Base-by-base conservation (phyloP, 768 basidiomycete species). In the Daedalea quercina region DNA sequence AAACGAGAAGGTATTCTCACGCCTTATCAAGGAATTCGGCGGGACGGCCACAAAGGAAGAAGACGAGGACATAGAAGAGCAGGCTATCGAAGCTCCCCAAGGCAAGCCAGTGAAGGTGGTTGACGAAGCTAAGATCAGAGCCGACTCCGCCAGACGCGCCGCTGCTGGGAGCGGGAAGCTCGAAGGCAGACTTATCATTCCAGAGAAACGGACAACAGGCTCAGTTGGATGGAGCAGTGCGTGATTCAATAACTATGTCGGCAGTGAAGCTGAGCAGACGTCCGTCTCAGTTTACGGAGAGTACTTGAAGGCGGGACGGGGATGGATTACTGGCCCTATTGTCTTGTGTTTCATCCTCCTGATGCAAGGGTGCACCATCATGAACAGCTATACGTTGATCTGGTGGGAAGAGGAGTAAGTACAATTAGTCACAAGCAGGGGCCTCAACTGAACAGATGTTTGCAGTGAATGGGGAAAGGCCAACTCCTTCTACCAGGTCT, bases 371-470 rank as follows among this genome's bases (percentile, higher is more conserved):
- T 77, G 76, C 51, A 76, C 78, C 60, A 75, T 85, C 48, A 64
- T 83, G 58, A 84, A 80, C 57, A 77, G 79, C 50, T 85, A 87
- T 55, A 82, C 81, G 44, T 69, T 89, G 15, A 80, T 86, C 17
- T 87, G 81, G 79, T 85, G 86, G 86, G 77, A 87, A 62, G 73
- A 69, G 41, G 75, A 84, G 80, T 81, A 44, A 50, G 76, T 68
- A 24, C 41, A 50, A 31, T 25, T 24, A 25, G 25, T 46, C 44
- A n/a, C 41, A n/a, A 28, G 7, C 45, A 37, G 24, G 25, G 22
- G 26, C 44, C 33, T 43, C 48, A 28, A 43, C 19, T 42, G 24
- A 2, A 28, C 43, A 2, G 17, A 31, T 31, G 6, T 31, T 31
- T 11, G 28, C 48, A 82, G 76, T 60, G 69, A 68, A 33, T 82